These are phyloP conservation scores for Malus fusca DNA, from an alignment of 306 rosid genomes.

Conservation along the genomic window DNA sequence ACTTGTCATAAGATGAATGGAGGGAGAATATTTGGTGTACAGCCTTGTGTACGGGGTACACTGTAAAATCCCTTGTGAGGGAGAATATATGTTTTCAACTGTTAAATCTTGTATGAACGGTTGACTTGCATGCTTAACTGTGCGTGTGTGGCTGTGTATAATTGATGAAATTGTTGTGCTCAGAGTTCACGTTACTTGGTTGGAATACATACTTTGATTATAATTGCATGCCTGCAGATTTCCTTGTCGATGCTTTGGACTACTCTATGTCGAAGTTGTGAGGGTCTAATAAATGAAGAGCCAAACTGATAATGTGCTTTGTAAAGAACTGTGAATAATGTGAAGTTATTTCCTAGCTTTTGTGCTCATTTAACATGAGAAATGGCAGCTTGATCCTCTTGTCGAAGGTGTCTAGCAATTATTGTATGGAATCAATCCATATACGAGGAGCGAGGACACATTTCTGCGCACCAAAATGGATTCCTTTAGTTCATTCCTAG, in stretches of 20 bases:
- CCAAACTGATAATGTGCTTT: no score
- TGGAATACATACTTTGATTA: not conserved
- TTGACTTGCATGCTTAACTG: not conserved
- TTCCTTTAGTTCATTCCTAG: not conserved
- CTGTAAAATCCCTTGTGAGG: no score
- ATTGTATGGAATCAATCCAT: not conserved
- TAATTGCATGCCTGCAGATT: conserved; percentile 48
- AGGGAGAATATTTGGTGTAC: no score
- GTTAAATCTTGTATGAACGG: not conserved
- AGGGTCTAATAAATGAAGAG: not conserved
- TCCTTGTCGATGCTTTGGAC: conserved; percentile 88
- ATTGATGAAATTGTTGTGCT: not conserved
- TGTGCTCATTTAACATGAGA: not conserved
- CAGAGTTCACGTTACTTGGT: not conserved
- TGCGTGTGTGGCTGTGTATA: not conserved
- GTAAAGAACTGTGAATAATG: not conserved
- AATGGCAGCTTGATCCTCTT: not conserved
- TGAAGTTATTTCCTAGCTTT: not conserved
- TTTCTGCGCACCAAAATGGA: not conserved
- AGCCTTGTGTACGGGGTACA: no score
- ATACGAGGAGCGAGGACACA: not conserved
- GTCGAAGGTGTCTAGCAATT: not conserved
- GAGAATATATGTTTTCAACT: not conserved
- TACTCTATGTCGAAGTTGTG: conserved; percentile 60
- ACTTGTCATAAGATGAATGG: no score